Conservation (phyloP, 345 rosid species). For the Citrus unshiu region DNA sequence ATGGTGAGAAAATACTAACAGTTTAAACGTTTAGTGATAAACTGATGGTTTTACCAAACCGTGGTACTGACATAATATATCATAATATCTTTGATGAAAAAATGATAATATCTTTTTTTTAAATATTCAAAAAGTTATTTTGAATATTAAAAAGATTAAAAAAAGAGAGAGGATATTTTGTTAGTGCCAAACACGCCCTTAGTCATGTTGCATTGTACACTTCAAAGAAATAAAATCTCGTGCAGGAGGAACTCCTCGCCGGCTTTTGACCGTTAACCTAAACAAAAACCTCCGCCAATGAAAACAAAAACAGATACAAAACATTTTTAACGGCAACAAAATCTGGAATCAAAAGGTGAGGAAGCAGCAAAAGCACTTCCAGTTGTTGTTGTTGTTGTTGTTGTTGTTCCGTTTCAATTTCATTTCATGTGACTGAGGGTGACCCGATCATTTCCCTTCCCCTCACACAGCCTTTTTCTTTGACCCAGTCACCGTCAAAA, state of each 20-base stretch:
- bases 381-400: neutral
- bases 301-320: neutral
- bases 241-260: neutral
- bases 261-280: constrained; percentile 24
- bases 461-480: constrained; percentile 5
- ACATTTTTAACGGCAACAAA: neutral
- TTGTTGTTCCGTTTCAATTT: neutral
- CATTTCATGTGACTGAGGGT: constrained; percentile 9
- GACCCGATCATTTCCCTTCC: neutral
- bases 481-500: constrained; percentile 17
- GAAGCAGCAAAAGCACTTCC: neutral
- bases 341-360: neutral
- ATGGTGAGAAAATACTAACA: no score
- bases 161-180: no score
- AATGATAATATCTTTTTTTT: no score
- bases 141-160: no score
- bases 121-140: no score
- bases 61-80: no score
- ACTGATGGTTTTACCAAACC: no score
- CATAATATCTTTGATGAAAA: no score
- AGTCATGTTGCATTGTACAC: neutral
- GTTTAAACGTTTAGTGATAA: no score
- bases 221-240: neutral
- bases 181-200: no score
- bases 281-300: neutral